phyloP scores from a whole-genome alignment of 2,329 filamentous ascomycete species.

The Gnomoniopsis smithogilvyi region DNA sequence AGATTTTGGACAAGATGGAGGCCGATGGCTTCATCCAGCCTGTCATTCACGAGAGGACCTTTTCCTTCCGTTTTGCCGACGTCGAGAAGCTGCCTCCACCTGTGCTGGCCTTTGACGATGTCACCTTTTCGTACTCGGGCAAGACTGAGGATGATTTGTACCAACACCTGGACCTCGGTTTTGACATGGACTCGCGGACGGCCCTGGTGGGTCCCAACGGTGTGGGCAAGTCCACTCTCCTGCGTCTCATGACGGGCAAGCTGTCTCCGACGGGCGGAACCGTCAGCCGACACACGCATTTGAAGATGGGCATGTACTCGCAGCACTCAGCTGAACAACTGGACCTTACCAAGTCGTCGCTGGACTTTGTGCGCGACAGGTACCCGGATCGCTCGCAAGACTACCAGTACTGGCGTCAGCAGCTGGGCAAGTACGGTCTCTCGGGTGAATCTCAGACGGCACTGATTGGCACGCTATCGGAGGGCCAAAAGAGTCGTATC shows the following conservation, averaged over 20 bases:
- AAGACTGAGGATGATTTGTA: constrained; percentile 88
- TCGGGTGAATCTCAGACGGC: constrained; percentile 92
- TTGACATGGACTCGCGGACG: constrained; percentile 98
- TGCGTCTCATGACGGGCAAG: constrained; percentile 95
- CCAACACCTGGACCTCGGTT: constrained; percentile 94
- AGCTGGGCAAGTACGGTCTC: constrained; percentile 92
- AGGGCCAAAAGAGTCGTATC: constrained; percentile 97
- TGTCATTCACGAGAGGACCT: constrained; percentile 79
- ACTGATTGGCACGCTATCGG: constrained; percentile 95
- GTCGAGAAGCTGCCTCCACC: constrained; percentile 99
- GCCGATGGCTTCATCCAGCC: constrained; percentile 97
- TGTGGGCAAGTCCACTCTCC: constrained; percentile 96
- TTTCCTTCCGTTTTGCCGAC: constrained; percentile 97
- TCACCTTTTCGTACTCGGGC: constrained; percentile 97
- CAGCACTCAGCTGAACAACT: constrained; percentile 99
- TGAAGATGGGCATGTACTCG: constrained; percentile 97
- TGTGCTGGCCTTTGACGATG: constrained; percentile 92
- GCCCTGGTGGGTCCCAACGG: constrained; percentile 97
- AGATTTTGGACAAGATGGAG: constrained; percentile 99
- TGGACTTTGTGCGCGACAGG: constrained; percentile 97
- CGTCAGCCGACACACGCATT: constrained; percentile 90
- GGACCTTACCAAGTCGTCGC: constrained; percentile 93
- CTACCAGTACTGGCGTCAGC: constrained; percentile 99
- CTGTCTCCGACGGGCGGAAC: constrained; percentile 78
- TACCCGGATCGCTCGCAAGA: constrained; percentile 87